These are phyloP conservation scores for Gossypium thurberi DNA, from an alignment of 345 rosid species.

Conservation along the genomic window DNA sequence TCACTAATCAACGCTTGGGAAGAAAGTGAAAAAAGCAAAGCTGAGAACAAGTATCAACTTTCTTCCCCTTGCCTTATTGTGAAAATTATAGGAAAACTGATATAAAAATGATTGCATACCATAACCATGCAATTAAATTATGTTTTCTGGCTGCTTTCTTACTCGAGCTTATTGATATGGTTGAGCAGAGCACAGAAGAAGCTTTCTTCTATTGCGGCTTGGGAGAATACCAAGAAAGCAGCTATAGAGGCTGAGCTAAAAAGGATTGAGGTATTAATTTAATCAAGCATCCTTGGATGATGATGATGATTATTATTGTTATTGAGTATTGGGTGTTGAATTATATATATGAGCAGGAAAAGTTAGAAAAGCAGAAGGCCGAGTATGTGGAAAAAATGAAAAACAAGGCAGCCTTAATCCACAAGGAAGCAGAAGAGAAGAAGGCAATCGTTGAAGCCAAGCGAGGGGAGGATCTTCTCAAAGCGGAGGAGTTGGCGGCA, in stretches of 20 bases:
- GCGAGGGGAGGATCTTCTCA: slow-evolving; percentile 80
- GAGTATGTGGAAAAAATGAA: slow-evolving; percentile 72
- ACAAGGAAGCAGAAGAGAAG: slow-evolving; percentile 80
- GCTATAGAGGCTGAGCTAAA: slow-evolving; percentile 56
- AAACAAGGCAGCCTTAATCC: slow-evolving; percentile 65
- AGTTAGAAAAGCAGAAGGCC: slow-evolving; percentile 73
- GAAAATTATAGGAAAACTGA: background rate
- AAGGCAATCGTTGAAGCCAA: slow-evolving; percentile 69
- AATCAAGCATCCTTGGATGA: no score
- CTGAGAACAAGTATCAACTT: slow-evolving; percentile 65
- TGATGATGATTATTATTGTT: no score
- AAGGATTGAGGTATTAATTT: slow-evolving; percentile 41
- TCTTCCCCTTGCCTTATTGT: background rate
- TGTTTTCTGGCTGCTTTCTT: background rate
- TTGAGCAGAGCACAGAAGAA: slow-evolving; percentile 62
- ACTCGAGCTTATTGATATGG: background rate
- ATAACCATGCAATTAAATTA: background rate
- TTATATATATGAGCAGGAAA: slow-evolving; percentile 40
- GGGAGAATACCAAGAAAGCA: slow-evolving; percentile 71
- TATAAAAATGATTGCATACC: background rate
- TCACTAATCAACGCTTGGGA: slow-evolving; percentile 93
- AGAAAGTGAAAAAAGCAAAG: slow-evolving; percentile 88
- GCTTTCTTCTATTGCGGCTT: slow-evolving; percentile 38
- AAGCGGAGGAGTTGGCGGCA: slow-evolving; percentile 76
- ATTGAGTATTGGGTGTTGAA: no score